Percentiles rank a stretch among this genome's conserved stretches.
Evolutionary conservation across 371 early-diverging fungal species (phyloP).

Genomic region (Saksenaea oblongispora): DNA sequence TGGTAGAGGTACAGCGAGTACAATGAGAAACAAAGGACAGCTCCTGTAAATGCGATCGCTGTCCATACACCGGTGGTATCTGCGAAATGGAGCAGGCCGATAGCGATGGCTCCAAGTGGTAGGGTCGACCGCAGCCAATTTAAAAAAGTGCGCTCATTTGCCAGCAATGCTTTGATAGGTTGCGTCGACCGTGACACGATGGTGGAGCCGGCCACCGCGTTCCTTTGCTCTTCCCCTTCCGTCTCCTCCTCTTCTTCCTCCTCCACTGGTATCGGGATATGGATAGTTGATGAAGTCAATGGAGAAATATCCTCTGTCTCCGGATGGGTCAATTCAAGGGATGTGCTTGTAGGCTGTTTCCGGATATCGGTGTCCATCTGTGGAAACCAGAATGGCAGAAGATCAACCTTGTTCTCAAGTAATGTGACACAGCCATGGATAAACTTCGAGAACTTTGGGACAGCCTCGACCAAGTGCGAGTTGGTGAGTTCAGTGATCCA

Average conservation of each 20-base stretch:
- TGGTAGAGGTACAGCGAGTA: constrained; percentile 88
- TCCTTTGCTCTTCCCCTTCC: too few relatives aligned
- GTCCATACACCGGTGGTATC: constrained; percentile 63
- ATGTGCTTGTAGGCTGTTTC: constrained; percentile 56
- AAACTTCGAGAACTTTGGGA: constrained; percentile 99
- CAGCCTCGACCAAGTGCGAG: constrained; percentile 93
- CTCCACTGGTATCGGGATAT: too few relatives aligned
- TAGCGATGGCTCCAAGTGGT: too few relatives aligned
- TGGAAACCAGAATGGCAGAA: constrained; percentile 98
- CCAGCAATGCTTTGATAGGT: too few relatives aligned
- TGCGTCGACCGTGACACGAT: too few relatives aligned
- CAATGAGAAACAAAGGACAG: constrained; percentile 75
- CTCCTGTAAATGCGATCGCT: constrained; percentile 64
- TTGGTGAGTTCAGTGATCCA: constrained; percentile 96
- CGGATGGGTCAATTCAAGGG: constrained; percentile 47
- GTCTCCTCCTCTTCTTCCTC: too few relatives aligned
- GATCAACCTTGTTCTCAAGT: constrained; percentile 82
- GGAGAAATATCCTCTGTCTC: constrained; percentile 35
- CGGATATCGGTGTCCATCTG: constrained; percentile 97
- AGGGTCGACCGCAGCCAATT: too few relatives aligned
- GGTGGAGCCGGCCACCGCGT: too few relatives aligned
- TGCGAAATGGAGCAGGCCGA: constrained; percentile 76
- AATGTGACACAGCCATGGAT: constrained; percentile 97
- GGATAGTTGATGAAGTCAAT: constrained; percentile 15
- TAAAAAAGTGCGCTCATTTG: too few relatives aligned